Evolutionary conservation across 257 asterid species (phyloP).

Genomic region (Echium plantagineum): DNA sequence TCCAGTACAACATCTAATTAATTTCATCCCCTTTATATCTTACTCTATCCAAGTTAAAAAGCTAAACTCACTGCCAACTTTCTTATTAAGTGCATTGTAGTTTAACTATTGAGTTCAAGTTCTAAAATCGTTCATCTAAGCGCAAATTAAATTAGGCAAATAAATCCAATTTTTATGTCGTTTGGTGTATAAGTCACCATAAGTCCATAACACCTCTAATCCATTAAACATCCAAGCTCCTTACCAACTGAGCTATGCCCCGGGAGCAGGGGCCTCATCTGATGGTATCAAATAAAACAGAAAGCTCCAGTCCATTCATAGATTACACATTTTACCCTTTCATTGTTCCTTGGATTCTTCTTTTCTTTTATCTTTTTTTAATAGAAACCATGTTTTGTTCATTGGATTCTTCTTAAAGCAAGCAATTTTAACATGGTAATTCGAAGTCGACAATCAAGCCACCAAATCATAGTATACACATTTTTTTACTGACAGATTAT

Average conservation of each 20-base stretch:
- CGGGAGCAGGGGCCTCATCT: slow-evolving; percentile 44
- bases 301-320: neutral
- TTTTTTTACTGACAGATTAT: slow-evolving; percentile 42
- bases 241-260: too few relatives aligned
- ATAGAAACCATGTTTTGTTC: neutral
- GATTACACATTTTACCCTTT: slow-evolving; percentile 9
- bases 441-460: slow-evolving; percentile 40
- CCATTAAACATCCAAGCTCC: too few relatives aligned
- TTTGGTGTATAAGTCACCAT: too few relatives aligned
- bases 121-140: too few relatives aligned
- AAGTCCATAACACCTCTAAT: too few relatives aligned
- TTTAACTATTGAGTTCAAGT: too few relatives aligned
- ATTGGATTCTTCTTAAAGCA: neutral
- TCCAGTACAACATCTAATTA: neutral
- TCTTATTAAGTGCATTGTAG: too few relatives aligned
- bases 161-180: too few relatives aligned
- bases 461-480: slow-evolving; percentile 35
- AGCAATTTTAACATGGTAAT: slow-evolving; percentile 17
- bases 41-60: neutral
- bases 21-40: neutral
- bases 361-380: neutral
- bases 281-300: slow-evolving; percentile 17
- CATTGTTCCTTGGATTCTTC: slow-evolving; percentile 2
- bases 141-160: too few relatives aligned
- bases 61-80: neutral